Base-by-base conservation (phyloP, 2,329 filamentous ascomycete species). In the Hymenoscyphus albidus region DNA sequence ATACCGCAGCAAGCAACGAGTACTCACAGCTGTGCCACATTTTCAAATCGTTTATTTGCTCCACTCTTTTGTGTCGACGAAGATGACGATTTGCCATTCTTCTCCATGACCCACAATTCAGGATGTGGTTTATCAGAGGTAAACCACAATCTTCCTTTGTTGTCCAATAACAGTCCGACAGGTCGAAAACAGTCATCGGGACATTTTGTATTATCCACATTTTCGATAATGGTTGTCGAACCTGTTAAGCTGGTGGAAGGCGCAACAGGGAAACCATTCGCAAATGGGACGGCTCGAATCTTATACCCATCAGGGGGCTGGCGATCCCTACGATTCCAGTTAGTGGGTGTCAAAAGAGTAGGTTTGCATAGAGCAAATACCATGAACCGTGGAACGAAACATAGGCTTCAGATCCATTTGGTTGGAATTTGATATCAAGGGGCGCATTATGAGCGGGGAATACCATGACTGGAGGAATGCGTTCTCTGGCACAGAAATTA, bases 401-500 rank as follows among this genome's bases (percentile, higher is more conserved):
- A 77, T 85, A 92, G 0, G 88, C 88, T 1, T 80, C 81, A 13
- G 81, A 82, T 42, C 84, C 84, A 51, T 81, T 76, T 0, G 78
- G 71, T 67, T 84, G 80, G 78, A 93, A 93, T 66, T 86, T 85
- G 72, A 92, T 84, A 68, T 91, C 88, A 0, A 92, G 78, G 0
- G 90, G 90, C 0, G 90, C 89, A 73, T 83, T 88, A 72, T 93
- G 90, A 1, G 89, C 84, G 60, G 82, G 77, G 70, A 88, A 86
- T 0, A 84, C 85, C 35, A 92, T 77, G 1, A 85, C 66, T 67
- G 90, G 83, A 3, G 80, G 68, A 18, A 80, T 74, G 31, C 78
- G 80, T 32, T 80, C 73, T 10, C 73, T 65, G 2, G 77, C 77
- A 71, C 82, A 85, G 12, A 75, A 71, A 5, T 76, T 73, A 73